Evolutionary conservation across 1,284 basidiomycete genomes (phyloP), one percentile per base, ranked within the genome.

Genomic region (Hemileia vastatrix): DNA sequence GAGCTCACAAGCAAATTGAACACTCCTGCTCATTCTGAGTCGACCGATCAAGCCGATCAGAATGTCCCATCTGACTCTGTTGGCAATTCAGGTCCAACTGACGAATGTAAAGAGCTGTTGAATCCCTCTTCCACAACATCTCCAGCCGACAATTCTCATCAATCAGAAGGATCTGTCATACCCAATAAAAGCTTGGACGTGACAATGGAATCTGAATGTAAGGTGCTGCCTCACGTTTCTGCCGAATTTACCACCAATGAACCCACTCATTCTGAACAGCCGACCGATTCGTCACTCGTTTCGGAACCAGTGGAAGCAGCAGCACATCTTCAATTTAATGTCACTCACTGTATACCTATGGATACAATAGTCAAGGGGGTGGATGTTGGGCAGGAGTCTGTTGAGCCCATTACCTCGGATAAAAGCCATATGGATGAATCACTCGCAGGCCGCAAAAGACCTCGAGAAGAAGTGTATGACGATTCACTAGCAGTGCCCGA

Each of bases 1-100:
- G 89, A 97, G 77, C 78, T 98, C 67, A 83, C 84, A 65, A 85
- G 85, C 43, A 77, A 84, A 59, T 64, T 33, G 61, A 56, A 47
- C 32, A 48, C 24, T 56, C 53, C 21, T 44, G 67, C 52, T 57
- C 56, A 15, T 49, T 64, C n/a, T 44, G 44, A 57, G 63, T 64
- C 64, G 62, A 66, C 40, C 63, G 13, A 52, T 18, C 15, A 49
- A 65, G 32, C 23, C 2, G 5, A 18, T 43, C 50, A 61, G 24
- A 40, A 24, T 11, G 43, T 44, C 2, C 24, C 1, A n/a, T 32
- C 48, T 19, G 48, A 32, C n/a, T n/a, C n/a, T n/a, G n/a, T n/a
- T n/a, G n/a, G n/a, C n/a, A n/a, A n/a, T n/a, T n/a, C n/a, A n/a
- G n/a, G n/a, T n/a, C n/a, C n/a, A n/a, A n/a, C n/a, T n/a, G 21